A percentile compares a stretch with the other conserved stretches of the same genome.
Evolutionary conservation across 2,329 filamentous ascomycete genomes (phyloP).

Genomic region (Saccharata proteae): DNA sequence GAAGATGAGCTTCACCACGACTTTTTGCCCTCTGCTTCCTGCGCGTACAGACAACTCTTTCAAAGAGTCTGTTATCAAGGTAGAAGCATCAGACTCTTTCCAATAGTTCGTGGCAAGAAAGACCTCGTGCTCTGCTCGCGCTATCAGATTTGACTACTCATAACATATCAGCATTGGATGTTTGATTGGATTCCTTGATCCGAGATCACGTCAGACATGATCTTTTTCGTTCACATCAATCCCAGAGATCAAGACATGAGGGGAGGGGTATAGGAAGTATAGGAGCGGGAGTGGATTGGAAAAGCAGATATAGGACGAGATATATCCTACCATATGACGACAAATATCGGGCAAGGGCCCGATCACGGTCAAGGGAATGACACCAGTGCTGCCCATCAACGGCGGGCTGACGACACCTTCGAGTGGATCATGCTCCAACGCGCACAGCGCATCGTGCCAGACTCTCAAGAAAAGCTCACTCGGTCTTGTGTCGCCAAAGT

Average conservation of each 20-base stretch:
- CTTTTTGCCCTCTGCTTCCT: slow-evolving; percentile 41
- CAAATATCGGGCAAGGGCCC: slow-evolving; percentile 58
- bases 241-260: not conserved
- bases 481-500: slow-evolving; percentile 51
- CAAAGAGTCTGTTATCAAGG: slow-evolving; percentile 55
- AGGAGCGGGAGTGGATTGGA: not conserved
- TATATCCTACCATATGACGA: slow-evolving; percentile 44
- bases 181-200: not conserved
- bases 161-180: not conserved
- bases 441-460: slow-evolving; percentile 52
- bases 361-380: slow-evolving; percentile 56
- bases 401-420: slow-evolving; percentile 46
- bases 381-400: slow-evolving; percentile 49
- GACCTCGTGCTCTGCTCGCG: slow-evolving; percentile 58
- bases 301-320: not conserved
- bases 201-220: too few species aligned
- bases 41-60: slow-evolving; percentile 56
- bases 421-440: slow-evolving; percentile 40
- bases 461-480: slow-evolving; percentile 57
- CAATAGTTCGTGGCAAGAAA: slow-evolving; percentile 67
- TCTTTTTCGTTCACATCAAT: not conserved
- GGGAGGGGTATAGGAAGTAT: not conserved
- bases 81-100: slow-evolving; percentile 56
- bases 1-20: slow-evolving; percentile 64
- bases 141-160: slow-evolving; percentile 54